phyloP scores from a whole-genome alignment of 768 basidiomycete genomes.

The Paxillus rubicundulus region DNA sequence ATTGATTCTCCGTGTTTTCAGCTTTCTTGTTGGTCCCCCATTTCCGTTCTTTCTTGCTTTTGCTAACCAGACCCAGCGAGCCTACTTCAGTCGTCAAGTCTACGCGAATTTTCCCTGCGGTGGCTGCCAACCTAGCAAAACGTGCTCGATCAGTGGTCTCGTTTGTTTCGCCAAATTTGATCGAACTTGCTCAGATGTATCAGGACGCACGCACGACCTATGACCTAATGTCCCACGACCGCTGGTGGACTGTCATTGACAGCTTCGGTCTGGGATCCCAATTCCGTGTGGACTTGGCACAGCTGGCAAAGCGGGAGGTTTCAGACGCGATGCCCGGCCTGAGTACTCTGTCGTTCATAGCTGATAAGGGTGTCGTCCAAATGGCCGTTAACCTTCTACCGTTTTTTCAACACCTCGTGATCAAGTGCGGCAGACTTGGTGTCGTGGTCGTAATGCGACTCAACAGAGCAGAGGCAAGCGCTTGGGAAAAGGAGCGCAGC shows the following conservation, averaged over 20 bases:
- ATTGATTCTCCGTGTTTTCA: slow-evolving; percentile 28
- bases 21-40: slow-evolving; percentile 67
- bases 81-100: slow-evolving; percentile 92
- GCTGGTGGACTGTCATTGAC: slow-evolving; percentile 69
- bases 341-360: slow-evolving; percentile 58
- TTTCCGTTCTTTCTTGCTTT: background rate
- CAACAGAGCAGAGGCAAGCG: slow-evolving; percentile 36
- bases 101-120: slow-evolving; percentile 60
- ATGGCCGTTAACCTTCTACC: slow-evolving; percentile 83
- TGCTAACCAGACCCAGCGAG: slow-evolving; percentile 53
- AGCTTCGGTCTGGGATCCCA: slow-evolving; percentile 60
- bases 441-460: slow-evolving; percentile 63
- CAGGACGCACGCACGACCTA: slow-evolving; percentile 44
- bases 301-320: slow-evolving; percentile 48
- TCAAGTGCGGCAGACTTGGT: slow-evolving; percentile 80
- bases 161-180: slow-evolving; percentile 80
- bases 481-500: slow-evolving; percentile 52
- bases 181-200: slow-evolving; percentile 70
- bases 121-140: slow-evolving; percentile 26
- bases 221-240: slow-evolving; percentile 49
- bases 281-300: slow-evolving; percentile 66
- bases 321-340: slow-evolving; percentile 38
- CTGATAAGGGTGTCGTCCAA: slow-evolving; percentile 70
- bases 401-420: slow-evolving; percentile 77
- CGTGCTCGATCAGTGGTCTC: slow-evolving; percentile 48